Evolutionary conservation across 257 asterid genomes (phyloP), one percentile per base, ranked within the genome.

Genomic region (Solanum lignicaule): DNA sequence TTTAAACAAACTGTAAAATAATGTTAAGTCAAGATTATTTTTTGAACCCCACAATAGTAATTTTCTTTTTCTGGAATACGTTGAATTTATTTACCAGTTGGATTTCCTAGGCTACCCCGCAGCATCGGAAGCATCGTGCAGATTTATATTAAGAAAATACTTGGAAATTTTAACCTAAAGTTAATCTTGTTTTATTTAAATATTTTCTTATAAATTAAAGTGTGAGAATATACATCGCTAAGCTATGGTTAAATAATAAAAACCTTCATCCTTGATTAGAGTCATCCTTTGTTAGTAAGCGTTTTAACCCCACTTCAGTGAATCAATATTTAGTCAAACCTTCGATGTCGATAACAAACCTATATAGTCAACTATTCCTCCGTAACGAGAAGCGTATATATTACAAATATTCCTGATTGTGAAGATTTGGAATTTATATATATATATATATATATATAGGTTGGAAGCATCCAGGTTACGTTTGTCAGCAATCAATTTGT

Each of bases 361-460:
- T 60, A 60, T 23, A 60, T 23, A 23, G 93, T 92, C 93, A 90
- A 89, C 94, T 83, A 90, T 88, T 88, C 90, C 90, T 90, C 65
- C 92, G 89, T 84, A 84, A 85, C 55, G 81, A 68, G 43, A 71
- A 90, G 76, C 31, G 75, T 15, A 52, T 16, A 52, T 16, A 38
- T 23, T 60, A 23, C 29, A 60, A 23, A 60, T 60, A 60, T 52
- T 31, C 39, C 8, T 29, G 46, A 20, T 62, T 27, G 27, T 58
- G 4, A 38, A 82, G 25, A 39, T 85, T 86, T 84, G 69, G 48
- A 74, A 39, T 21, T 21, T 15, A 3, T 20, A 7, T 7, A n/a
- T n/a, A n/a, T n/a, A 3, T 39, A 73, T 83, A 89, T 87, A 72
- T 81, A 87, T 85, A 88, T 73, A 65, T 66, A 60, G 27, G 69